A percentile compares a stretch with the other conserved stretches of the same genome.
These are phyloP conservation scores for Cymbopogon flexuosus DNA, from an alignment of 202 grass and related monocot species.

Conservation along the genomic window DNA sequence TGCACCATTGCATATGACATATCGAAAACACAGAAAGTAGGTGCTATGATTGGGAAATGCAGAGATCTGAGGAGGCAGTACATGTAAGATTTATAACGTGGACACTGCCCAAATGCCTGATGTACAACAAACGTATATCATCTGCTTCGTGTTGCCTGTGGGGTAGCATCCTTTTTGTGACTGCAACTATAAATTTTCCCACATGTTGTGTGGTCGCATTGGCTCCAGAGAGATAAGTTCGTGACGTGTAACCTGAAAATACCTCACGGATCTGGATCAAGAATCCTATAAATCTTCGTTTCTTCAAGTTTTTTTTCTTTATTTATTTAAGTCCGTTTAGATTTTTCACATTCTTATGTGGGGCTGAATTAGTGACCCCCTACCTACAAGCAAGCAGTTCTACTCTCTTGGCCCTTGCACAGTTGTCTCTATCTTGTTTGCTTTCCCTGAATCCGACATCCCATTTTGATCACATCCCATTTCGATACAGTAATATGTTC, in stretches of 20 bases:
- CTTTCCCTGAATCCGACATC: conserved; percentile 15
- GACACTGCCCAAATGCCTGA: background rate
- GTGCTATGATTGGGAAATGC: background rate
- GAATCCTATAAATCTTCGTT: background rate
- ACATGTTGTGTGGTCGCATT: background rate
- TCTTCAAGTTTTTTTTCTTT: background rate
- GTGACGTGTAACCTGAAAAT: conserved; percentile 27
- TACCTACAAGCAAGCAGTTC: conserved; percentile 46
- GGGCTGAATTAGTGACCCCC: conserved; percentile 50
- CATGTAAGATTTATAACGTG: background rate
- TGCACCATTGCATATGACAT: background rate
- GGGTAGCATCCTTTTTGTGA: background rate
- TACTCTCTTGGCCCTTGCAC: background rate
- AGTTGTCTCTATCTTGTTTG: background rate
- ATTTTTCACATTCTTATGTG: conserved; percentile 20
- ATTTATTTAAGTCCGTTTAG: background rate
- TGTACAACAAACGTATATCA: background rate
- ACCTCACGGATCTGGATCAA: conserved; percentile 12
- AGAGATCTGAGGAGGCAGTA: background rate
- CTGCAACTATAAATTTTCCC: background rate
- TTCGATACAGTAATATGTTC: background rate
- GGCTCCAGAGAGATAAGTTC: conserved; percentile 15
- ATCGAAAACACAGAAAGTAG: background rate
- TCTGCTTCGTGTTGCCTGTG: background rate
- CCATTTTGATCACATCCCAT: background rate